A percentile compares a stretch with the other conserved stretches of the same genome.
These are phyloP conservation scores for Phaeosphaeria sp. DNA, from an alignment of 2,329 filamentous ascomycete species.

Conservation along the genomic window DNA sequence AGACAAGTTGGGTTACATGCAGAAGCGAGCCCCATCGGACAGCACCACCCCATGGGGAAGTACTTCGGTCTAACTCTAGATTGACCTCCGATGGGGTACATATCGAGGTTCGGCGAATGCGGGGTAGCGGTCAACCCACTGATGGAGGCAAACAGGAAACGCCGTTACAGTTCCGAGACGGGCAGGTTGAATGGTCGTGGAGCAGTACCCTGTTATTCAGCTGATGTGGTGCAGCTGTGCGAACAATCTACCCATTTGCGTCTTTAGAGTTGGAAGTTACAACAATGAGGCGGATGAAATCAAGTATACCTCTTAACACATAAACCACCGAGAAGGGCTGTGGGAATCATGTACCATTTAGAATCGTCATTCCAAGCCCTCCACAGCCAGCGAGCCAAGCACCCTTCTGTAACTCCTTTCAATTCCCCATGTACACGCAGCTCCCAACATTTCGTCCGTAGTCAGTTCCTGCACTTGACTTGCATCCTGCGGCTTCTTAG, in stretches of 20 bases:
- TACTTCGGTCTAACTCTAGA: background rate
- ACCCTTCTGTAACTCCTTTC: conserved; percentile 3
- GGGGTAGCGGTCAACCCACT: background rate
- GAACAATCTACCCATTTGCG: background rate
- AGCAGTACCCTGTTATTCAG: background rate
- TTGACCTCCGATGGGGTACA: background rate
- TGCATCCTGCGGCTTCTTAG: background rate
- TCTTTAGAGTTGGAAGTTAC: background rate
- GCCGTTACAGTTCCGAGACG: background rate
- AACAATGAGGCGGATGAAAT: background rate
- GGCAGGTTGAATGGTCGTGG: background rate
- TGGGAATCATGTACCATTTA: background rate
- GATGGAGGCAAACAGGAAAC: background rate
- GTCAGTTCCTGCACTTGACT: background rate
- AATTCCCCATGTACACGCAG: conserved; percentile 12
- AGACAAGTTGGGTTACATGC: background rate
- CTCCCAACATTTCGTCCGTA: background rate
- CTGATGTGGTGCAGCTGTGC: background rate
- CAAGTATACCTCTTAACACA: background rate
- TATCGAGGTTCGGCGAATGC: background rate
- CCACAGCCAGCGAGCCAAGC: background rate
- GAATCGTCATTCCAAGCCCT: background rate
- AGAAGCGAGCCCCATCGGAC: background rate
- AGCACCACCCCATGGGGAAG: background rate
- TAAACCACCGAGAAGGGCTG: background rate